phyloP scores from a whole-genome alignment of 164 flowering plant genomes.

The Echeveria elegans region DNA sequence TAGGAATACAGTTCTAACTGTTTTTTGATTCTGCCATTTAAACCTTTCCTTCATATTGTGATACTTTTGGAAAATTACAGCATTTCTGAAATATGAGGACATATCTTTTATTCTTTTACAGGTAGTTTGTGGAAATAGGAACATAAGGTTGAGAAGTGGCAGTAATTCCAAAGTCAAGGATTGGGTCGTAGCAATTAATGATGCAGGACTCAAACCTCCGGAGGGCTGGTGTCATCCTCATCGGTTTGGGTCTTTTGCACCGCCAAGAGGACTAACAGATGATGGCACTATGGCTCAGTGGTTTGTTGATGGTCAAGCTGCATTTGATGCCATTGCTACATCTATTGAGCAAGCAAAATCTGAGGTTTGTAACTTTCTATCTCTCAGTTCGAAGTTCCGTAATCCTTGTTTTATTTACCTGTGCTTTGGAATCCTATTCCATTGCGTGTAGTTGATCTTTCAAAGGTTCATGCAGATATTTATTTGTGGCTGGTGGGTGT shows the following conservation, averaged over 20 bases:
- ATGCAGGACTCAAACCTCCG: conserved; percentile 88
- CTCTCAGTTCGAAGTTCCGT: too few species aligned
- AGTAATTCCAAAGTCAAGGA: conserved; percentile 62
- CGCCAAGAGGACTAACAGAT: conserved; percentile 91
- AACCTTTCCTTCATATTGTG: background rate
- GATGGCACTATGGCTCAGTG: conserved; percentile 96
- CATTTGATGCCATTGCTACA: conserved; percentile 91
- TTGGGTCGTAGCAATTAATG: conserved; percentile 97
- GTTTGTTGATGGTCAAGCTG: conserved; percentile 93
- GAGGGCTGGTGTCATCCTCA: conserved; percentile 99
- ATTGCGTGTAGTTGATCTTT: conserved; percentile 14
- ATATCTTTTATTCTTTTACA: conserved; percentile 21
- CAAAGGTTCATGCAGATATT: conserved; percentile 59
- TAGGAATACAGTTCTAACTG: background rate
- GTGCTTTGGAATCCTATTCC: background rate
- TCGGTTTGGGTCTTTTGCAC: conserved; percentile 97
- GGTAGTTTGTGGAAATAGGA: conserved; percentile 86
- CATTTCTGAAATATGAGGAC: background rate
- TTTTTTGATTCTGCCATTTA: background rate
- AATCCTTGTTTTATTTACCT: background rate
- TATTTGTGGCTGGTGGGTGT: conserved; percentile 99
- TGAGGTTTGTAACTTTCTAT: conserved; percentile 45
- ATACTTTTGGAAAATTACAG: background rate
- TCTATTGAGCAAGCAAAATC: conserved; percentile 91
- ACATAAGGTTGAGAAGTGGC: conserved; percentile 59